Evolutionary conservation across 1,284 basidiomycete genomes (phyloP).

Genomic region (Vanrija humicola): DNA sequence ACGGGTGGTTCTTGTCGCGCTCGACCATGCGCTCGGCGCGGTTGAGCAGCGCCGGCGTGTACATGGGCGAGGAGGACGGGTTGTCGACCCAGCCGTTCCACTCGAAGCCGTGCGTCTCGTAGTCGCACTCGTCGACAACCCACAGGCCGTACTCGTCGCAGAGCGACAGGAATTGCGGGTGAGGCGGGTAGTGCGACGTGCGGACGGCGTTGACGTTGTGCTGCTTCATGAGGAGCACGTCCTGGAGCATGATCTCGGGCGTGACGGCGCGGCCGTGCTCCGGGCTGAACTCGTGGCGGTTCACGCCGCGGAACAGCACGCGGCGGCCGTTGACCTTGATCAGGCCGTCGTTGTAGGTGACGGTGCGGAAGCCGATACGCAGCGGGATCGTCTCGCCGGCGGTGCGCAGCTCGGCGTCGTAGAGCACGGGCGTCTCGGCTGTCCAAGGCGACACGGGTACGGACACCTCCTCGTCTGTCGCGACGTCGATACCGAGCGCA

Average conservation of each 20-base stretch:
- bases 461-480: constrained; percentile 1
- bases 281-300: constrained; percentile 27
- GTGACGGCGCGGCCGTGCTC: constrained; percentile 15
- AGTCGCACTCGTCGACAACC: constrained; percentile 30
- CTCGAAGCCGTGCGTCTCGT: constrained; percentile 27
- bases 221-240: constrained; percentile 24
- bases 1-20: constrained; percentile 30
- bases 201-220: constrained; percentile 31
- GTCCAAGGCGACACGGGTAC: constrained; percentile 17
- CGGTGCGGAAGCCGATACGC: constrained; percentile 23
- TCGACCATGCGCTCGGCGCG: constrained; percentile 21
- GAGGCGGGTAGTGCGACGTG: constrained; percentile 22
- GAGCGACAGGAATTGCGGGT: constrained; percentile 21
- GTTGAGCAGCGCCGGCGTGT: constrained; percentile 15
- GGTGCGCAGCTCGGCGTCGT: constrained; percentile 10
- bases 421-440: constrained; percentile 22
- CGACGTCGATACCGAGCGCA: constrained; percentile 14
- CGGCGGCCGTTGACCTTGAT: constrained; percentile 25
- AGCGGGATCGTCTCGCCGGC: constrained; percentile 16
- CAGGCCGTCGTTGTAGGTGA: constrained; percentile 14
- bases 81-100: constrained; percentile 14
- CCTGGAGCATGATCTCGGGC: constrained; percentile 19
- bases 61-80: constrained; percentile 11
- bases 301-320: constrained; percentile 23
- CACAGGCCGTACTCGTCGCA: constrained; percentile 29